A percentile compares a stretch with the other conserved stretches of the same genome.
These are phyloP conservation scores for Amaranthus tricolor DNA, from an alignment of 179 eudicot genomes.

Conservation along the genomic window DNA sequence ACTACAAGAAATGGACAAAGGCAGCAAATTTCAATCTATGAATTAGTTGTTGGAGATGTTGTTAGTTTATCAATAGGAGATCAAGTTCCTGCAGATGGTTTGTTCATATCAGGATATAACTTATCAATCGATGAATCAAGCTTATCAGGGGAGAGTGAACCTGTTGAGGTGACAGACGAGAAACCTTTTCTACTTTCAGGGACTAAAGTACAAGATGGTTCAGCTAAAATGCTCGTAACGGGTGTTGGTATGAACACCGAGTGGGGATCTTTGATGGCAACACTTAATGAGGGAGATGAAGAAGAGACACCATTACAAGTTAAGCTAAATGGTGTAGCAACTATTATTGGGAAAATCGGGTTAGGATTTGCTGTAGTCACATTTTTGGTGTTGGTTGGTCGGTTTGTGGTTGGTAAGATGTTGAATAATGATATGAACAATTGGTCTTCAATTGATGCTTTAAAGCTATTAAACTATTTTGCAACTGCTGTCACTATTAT, in stretches of 20 bases:
- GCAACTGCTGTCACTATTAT: conserved; percentile 81
- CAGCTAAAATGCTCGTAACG: conserved; percentile 67
- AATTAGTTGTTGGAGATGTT: conserved; percentile 75
- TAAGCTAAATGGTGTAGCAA: conserved; percentile 86
- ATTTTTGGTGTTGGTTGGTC: conserved; percentile 48
- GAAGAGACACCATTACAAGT: conserved; percentile 88
- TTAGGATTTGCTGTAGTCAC: conserved; percentile 67
- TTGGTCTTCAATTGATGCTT: conserved; percentile 55
- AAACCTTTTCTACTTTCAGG: conserved; percentile 74
- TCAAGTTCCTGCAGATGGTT: conserved; percentile 85
- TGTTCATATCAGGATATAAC: conserved; percentile 62
- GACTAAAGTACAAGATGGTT: conserved; percentile 84
- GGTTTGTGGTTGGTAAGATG: conserved; percentile 43
- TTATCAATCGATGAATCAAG: conserved; percentile 79
- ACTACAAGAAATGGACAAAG: conserved; percentile 57
- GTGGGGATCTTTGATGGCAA: conserved; percentile 81
- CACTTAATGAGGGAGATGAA: conserved; percentile 63
- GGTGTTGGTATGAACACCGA: conserved; percentile 92
- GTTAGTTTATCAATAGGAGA: conserved; percentile 72
- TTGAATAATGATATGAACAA: conserved; percentile 30
- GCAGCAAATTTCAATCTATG: conserved; percentile 63
- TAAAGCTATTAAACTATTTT: conserved; percentile 57
- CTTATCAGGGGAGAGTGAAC: conserved; percentile 83
- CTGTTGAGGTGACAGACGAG: conserved; percentile 41
- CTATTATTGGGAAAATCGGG: conserved; percentile 86